Percentiles rank a stretch among this genome's conserved stretches.
Conservation (phyloP, 129 eudicot species). For the Flaveria brownii region DNA sequence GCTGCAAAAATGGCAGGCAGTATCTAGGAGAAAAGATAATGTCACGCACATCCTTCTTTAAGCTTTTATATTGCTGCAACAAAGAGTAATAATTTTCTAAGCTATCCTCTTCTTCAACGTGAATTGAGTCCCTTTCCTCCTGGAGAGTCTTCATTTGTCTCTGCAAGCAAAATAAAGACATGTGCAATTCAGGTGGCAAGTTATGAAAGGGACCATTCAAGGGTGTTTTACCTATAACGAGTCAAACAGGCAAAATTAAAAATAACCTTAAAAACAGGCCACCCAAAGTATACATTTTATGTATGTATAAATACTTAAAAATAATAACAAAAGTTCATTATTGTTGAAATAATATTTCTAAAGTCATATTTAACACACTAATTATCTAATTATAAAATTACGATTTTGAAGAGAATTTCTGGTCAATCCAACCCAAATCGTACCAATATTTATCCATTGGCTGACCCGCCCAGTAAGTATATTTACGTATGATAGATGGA, state of each 20-base stretch:
- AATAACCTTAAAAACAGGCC: not conserved
- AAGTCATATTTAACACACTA: not conserved
- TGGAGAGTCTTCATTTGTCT: slow-evolving; percentile 79
- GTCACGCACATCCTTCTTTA: slow-evolving; percentile 87
- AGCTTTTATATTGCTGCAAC: slow-evolving; percentile 66
- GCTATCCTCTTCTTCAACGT: slow-evolving; percentile 88
- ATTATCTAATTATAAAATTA: not conserved
- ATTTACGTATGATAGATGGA: slow-evolving; percentile 7
- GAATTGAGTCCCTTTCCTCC: slow-evolving; percentile 80
- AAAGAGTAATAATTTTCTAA: slow-evolving; percentile 81
- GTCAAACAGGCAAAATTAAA: not conserved
- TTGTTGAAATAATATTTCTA: not conserved
- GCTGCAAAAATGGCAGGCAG: slow-evolving; percentile 95
- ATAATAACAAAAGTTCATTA: not conserved
- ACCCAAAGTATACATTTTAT: not conserved
- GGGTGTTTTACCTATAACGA: not conserved
- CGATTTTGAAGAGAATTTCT: not conserved
- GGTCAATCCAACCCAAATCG: not conserved
- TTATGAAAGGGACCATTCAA: not conserved
- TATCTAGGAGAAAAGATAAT: slow-evolving; percentile 72
- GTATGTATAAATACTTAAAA: not conserved
- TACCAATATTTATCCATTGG: not conserved
- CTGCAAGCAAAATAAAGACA: slow-evolving; percentile 44
- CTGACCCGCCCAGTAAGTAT: not conserved
- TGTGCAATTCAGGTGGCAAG: not conserved